phyloP scores from a whole-genome alignment of 176 grass and related monocot genomes.

The Bromus sterilis region DNA sequence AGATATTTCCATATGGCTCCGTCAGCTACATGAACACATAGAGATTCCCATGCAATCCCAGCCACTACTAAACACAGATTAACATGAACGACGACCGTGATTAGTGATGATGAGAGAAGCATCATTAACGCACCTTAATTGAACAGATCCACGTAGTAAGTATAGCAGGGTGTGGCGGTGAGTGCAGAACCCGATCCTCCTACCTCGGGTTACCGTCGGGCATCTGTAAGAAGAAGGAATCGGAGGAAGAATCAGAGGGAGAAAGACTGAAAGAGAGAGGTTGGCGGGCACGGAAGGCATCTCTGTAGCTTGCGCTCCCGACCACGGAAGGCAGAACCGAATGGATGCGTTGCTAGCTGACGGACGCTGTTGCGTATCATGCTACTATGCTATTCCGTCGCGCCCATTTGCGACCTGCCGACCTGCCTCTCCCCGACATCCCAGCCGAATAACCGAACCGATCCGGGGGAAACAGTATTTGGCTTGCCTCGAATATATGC shows the following conservation, averaged over 20 bases:
- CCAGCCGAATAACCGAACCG: too few relatives aligned
- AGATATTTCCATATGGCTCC: neutral
- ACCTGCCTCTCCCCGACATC: neutral
- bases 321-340: slow-evolving; percentile 13
- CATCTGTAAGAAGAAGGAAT: neutral
- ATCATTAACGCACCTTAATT: neutral
- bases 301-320: neutral
- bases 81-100: too few relatives aligned
- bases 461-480: neutral
- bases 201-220: neutral
- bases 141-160: neutral
- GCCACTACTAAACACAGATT: too few relatives aligned
- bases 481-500: neutral
- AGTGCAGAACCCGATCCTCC: neutral
- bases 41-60: neutral
- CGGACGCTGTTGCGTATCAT: neutral
- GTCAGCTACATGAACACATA: neutral
- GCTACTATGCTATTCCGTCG: neutral
- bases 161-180: too few relatives aligned
- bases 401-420: neutral
- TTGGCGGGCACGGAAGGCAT: neutral
- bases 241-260: neutral
- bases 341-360: neutral
- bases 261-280: too few relatives aligned
- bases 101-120: neutral